These are phyloP conservation scores for Gynandropsis gynandra DNA, from an alignment of 345 rosid genomes.

Conservation along the genomic window DNA sequence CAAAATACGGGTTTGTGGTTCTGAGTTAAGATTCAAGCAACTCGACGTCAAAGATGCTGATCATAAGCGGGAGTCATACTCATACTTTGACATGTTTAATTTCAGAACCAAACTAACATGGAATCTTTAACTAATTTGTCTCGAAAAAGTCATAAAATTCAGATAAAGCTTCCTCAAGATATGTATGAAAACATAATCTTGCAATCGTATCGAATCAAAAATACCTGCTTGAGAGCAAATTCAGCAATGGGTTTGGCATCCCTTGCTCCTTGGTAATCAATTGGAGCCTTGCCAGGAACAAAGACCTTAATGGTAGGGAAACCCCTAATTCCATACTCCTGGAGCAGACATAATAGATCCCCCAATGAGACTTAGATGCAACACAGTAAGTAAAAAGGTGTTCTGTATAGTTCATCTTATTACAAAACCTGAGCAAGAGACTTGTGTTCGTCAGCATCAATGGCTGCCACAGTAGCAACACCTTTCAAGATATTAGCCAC, in stretches of 20 bases:
- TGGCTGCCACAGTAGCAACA: constrained; percentile 84
- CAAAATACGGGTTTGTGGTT: neutral
- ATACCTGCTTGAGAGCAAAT: constrained; percentile 62
- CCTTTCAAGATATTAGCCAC: constrained; percentile 75
- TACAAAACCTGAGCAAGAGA: constrained; percentile 93
- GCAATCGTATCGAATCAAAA: constrained; percentile 26
- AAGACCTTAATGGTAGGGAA: constrained; percentile 92
- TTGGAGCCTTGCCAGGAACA: constrained; percentile 76
- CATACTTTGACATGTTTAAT: neutral
- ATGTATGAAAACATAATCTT: no score
- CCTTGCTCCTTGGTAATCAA: constrained; percentile 92
- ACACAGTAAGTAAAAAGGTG: neutral
- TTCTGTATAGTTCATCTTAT: no score
- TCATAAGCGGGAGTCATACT: neutral
- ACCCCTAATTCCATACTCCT: constrained; percentile 91
- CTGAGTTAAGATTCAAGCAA: neutral
- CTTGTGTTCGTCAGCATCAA: constrained; percentile 90
- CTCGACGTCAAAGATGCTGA: neutral
- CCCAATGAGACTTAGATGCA: neutral
- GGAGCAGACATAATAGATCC: neutral
- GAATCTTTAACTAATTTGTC: no score
- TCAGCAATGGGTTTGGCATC: constrained; percentile 78
- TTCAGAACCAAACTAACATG: no score
- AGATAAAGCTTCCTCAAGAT: no score
- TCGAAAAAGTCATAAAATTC: no score